Percentiles rank a stretch among this genome's conserved stretches.
Conservation (phyloP, 148 eudicot species). For the Rhododendron kiyosumense region DNA sequence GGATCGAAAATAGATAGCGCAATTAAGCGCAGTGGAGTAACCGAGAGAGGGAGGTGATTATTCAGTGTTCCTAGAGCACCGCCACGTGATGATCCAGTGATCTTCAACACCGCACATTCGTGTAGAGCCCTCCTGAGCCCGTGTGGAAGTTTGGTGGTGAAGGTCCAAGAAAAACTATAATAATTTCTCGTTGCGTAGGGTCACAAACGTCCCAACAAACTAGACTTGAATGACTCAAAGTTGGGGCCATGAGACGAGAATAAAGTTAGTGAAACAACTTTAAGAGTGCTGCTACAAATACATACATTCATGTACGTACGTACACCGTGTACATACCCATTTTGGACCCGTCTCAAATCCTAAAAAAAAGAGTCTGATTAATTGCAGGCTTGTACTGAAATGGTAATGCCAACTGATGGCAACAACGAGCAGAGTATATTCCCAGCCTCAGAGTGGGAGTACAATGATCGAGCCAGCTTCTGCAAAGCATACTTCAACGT, state of each 20-base stretch:
- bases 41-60: background rate
- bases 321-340: no score
- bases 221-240: background rate
- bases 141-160: background rate
- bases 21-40: no score
- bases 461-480: constrained; percentile 17
- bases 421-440: constrained; percentile 62
- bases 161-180: background rate
- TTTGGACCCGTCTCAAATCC: no score
- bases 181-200: background rate
- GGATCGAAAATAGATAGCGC: no score
- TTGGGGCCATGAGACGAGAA: background rate
- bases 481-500: constrained; percentile 31
- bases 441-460: constrained; percentile 41
- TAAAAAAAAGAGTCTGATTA: no score
- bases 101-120: no score
- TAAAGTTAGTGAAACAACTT: background rate
- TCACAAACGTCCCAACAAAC: background rate
- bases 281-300: no score
- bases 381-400: constrained; percentile 79
- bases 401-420: constrained; percentile 60
- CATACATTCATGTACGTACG: no score
- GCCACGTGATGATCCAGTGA: no score
- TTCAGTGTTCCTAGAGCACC: no score
- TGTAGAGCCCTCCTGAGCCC: no score